A percentile compares a stretch with the other conserved stretches of the same genome.
Evolutionary conservation across 2,329 filamentous ascomycete genomes (phyloP).

Genomic region (Camptophora hylomeconis): DNA sequence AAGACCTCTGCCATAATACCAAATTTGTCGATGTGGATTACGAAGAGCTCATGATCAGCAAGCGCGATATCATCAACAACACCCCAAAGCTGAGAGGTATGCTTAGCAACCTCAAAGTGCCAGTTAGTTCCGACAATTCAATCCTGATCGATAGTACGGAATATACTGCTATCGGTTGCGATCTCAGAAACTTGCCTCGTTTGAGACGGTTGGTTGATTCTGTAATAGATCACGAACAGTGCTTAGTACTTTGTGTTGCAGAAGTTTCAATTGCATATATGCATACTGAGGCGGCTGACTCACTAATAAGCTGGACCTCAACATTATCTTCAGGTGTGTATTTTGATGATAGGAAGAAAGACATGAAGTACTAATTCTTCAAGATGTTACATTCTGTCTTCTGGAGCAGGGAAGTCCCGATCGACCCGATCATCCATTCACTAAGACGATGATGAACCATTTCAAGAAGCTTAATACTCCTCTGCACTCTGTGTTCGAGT

Average conservation of each 20-base stretch:
- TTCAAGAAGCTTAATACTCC: slow-evolving; percentile 17
- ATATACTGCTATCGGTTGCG: slow-evolving; percentile 17
- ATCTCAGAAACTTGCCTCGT: slow-evolving; percentile 48
- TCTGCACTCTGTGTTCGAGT: slow-evolving; percentile 38
- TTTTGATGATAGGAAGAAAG: too few species aligned
- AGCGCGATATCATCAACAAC: slow-evolving; percentile 15
- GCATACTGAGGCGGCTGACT: slow-evolving; percentile 59
- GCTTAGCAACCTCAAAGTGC: slow-evolving; percentile 27
- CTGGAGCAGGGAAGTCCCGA: slow-evolving; percentile 78
- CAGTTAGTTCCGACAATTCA: slow-evolving; percentile 38
- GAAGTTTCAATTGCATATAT: slow-evolving; percentile 91
- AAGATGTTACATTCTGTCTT: slow-evolving; percentile 64
- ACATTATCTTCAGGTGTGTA: slow-evolving; percentile 51
- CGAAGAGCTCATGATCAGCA: slow-evolving; percentile 16
- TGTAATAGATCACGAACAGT: slow-evolving; percentile 45
- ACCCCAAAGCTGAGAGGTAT: slow-evolving; percentile 15
- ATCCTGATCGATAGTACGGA: slow-evolving; percentile 13
- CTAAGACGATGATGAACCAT: slow-evolving; percentile 16
- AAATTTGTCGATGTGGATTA: slow-evolving; percentile 18
- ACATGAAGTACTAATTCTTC: slow-evolving; percentile 8
- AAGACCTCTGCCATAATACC: slow-evolving; percentile 25
- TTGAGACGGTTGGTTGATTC: slow-evolving; percentile 47
- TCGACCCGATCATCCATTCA: slow-evolving; percentile 68
- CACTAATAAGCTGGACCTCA: slow-evolving; percentile 66
- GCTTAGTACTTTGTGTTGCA: slow-evolving; percentile 63